Evolutionary conservation across 139 green algal genomes (phyloP).

Genomic region (Ettlia oleoabundans): DNA sequence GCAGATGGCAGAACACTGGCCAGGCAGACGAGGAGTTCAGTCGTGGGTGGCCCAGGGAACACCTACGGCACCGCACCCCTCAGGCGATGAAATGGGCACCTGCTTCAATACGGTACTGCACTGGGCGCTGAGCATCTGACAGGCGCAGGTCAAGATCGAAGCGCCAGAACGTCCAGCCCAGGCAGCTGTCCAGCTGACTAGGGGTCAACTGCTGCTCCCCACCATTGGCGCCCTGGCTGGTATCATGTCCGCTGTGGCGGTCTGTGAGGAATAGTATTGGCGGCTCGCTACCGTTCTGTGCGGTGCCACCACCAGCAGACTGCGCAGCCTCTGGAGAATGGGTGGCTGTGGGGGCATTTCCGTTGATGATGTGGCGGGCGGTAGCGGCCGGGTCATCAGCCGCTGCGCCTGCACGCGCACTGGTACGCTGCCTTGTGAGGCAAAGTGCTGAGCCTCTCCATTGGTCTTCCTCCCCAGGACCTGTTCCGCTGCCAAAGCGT

Average conservation of each 20-base stretch:
- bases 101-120: background rate
- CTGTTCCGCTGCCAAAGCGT: slow-evolving; percentile 21
- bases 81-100: background rate
- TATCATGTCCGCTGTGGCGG: too few relatives aligned
- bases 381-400: background rate
- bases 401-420: too few relatives aligned
- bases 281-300: background rate
- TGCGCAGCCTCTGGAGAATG: too few relatives aligned
- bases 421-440: slow-evolving; percentile 13
- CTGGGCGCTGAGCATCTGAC: slow-evolving; percentile 13
- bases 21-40: too few relatives aligned
- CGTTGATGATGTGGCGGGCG: too few relatives aligned
- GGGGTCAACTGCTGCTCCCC: background rate
- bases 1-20: too few relatives aligned
- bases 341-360: too few relatives aligned
- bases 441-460: slow-evolving; percentile 36
- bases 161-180: slow-evolving; percentile 56
- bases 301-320: background rate
- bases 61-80: too few relatives aligned
- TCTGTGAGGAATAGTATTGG: background rate
- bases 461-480: background rate
- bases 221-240: background rate
- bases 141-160: slow-evolving; percentile 52
- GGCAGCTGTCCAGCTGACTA: background rate
- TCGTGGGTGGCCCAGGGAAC: too few relatives aligned